Evolutionary conservation across 306 rosid genomes (phyloP).

Genomic region (Lathyrus sativus): DNA sequence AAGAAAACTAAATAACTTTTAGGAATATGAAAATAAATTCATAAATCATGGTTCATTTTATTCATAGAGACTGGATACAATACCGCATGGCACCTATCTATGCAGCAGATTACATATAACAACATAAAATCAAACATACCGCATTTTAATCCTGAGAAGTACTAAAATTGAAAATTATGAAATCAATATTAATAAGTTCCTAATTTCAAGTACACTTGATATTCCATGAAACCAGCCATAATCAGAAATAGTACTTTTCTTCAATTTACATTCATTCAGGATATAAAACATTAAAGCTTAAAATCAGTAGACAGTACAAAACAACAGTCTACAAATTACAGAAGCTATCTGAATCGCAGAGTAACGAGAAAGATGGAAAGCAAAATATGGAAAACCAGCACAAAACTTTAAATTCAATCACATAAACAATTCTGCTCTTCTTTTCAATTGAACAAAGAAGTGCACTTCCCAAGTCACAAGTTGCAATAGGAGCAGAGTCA

Average conservation of each 20-base stretch:
- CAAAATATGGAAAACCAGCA: constrained; percentile 10
- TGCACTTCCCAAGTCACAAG: constrained; percentile 4
- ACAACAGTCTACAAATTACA: neutral
- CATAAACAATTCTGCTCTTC: neutral
- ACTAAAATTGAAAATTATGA: neutral
- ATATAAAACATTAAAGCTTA: neutral
- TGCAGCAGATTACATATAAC: too few species aligned
- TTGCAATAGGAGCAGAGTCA: neutral
- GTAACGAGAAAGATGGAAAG: neutral
- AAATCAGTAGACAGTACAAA: constrained; percentile 2
- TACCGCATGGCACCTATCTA: too few species aligned
- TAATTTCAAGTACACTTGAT: neutral
- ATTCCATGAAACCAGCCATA: neutral
- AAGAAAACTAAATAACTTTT: too few species aligned
- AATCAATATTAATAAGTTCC: neutral
- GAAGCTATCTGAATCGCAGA: neutral
- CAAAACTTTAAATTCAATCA: neutral
- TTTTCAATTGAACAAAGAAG: constrained; percentile 2
- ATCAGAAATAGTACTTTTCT: constrained; percentile 41
- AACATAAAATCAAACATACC: neutral
- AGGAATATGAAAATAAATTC: too few species aligned
- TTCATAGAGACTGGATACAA: too few species aligned
- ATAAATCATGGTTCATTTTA: too few species aligned
- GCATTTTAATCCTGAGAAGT: neutral
- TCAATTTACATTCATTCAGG: neutral